phyloP scores from a whole-genome alignment of 176 grass and related monocot genomes.

The barley (Hordeum vulgare) region DNA sequence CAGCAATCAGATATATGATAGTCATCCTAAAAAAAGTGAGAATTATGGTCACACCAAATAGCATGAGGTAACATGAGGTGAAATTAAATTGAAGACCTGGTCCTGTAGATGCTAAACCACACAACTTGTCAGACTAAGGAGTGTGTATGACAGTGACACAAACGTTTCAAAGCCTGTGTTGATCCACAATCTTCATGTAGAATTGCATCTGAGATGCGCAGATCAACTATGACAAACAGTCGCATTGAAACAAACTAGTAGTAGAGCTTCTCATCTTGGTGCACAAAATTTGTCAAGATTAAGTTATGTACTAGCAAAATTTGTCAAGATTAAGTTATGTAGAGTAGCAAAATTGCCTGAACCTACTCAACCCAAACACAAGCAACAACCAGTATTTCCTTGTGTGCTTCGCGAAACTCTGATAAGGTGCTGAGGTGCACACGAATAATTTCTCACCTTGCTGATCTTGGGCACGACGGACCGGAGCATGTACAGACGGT shows the following conservation, averaged over 20 bases:
- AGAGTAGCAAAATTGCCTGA: neutral
- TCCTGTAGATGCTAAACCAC: neutral
- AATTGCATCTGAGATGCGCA: neutral
- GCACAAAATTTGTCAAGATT: neutral
- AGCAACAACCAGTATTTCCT: neutral
- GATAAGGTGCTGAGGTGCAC: neutral
- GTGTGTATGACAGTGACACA: neutral
- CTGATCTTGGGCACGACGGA: slow-evolving; percentile 99
- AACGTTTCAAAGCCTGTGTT: neutral
- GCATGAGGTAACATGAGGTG: neutral
- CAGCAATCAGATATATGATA: neutral
- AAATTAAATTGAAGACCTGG: neutral
- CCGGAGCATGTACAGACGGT: slow-evolving; percentile 97
- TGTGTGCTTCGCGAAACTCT: neutral
- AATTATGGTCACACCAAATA: neutral
- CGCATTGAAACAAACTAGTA: neutral
- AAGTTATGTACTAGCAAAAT: neutral
- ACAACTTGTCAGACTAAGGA: neutral
- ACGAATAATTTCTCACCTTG: slow-evolving; percentile 67
- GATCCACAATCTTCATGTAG: neutral
- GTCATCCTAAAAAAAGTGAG: neutral
- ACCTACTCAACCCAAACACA: neutral
- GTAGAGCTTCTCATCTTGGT: neutral
- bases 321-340: too few species aligned
- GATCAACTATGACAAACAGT: neutral